Base-by-base conservation (phyloP, 257 asterid species). In the Ilex aquifolium region DNA sequence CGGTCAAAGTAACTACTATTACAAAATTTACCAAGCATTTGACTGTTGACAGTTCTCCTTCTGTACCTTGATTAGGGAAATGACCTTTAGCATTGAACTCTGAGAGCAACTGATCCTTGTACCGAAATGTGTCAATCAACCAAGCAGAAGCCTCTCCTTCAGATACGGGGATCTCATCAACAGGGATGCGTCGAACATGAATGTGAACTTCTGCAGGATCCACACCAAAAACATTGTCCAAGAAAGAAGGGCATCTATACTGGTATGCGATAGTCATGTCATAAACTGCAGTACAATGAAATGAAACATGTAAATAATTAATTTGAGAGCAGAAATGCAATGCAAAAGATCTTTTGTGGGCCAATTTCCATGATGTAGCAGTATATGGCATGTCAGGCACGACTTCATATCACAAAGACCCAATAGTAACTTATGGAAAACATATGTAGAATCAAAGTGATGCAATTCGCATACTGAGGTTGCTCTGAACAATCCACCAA, bases 131-230 rank as follows among this genome's bases (percentile, higher is more conserved):
- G 15, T 53, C 31, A n/a, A 53, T 53, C 57, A 53, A 53, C 57
- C 57, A 53, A 15, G 27, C 57, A 53, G 30, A 1, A 53, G 30
- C 57, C 57, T 53, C 31, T 2, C 15, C 15, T 53, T 53, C 30
- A 7, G 57, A 53, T 15, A 10, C 27, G 0, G 57, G 57, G 30
- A 53, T 53, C 15, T 53, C 30, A 4, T 53, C 30, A 53, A 53
- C 5, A 3, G 57, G 57, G 57, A 53, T 53, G 57, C 57, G 57
- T 53, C 57, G 27, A n/a, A 53, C 57, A 21, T 53, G 57, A 53
- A 53, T 53, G 31, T 53, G 57, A 53, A 53, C 57, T 53, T 53
- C 57, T 7, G 57, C 11, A 53, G 57, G 57, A 53, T 17, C 30
- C 27, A 53, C 30, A 2, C 57, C 57, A 53, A 53, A 53, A 14